phyloP scores from a whole-genome alignment of 1,284 basidiomycete species.

The Porogramme epimiltina region DNA sequence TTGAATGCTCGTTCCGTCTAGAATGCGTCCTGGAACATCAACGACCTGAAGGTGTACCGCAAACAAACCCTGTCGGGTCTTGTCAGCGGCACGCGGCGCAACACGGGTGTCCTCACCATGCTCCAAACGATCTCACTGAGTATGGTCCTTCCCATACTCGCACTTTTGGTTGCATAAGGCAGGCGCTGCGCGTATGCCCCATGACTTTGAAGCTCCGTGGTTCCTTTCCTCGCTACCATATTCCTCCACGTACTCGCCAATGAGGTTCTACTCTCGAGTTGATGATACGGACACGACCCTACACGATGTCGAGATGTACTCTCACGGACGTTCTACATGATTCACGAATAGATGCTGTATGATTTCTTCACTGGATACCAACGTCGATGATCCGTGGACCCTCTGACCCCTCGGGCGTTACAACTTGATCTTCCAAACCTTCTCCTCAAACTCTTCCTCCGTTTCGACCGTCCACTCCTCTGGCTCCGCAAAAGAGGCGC shows the following conservation, averaged over 20 bases:
- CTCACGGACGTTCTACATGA: constrained; percentile 5
- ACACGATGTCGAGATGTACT: constrained; percentile 2
- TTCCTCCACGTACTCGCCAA: background rate
- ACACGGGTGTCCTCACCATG: constrained; percentile 11
- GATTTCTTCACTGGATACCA: background rate
- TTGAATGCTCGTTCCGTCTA: no score
- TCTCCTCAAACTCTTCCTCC: constrained; percentile 31
- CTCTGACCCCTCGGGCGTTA: constrained; percentile 18
- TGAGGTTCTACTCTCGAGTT: background rate
- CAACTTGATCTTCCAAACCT: constrained; percentile 58
- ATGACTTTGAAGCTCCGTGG: no score
- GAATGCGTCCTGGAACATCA: constrained; percentile 65
- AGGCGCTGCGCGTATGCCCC: constrained; percentile 3
- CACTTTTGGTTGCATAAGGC: constrained; percentile 9
- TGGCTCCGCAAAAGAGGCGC: constrained; percentile 73
- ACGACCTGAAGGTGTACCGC: constrained; percentile 54
- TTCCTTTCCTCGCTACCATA: no score
- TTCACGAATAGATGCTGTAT: constrained; percentile 10
- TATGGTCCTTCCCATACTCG: constrained; percentile 8
- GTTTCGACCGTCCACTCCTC: constrained; percentile 26
- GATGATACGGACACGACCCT: background rate
- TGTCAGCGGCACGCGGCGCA: constrained; percentile 25
- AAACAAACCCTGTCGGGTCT: constrained; percentile 39
- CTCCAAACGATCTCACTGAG: constrained; percentile 9
- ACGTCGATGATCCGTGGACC: background rate